Percentiles rank a stretch among this genome's conserved stretches.
These are phyloP conservation scores for Backusella parvicylindrica DNA, from an alignment of 192 early-diverging fungal species.

Conservation along the genomic window DNA sequence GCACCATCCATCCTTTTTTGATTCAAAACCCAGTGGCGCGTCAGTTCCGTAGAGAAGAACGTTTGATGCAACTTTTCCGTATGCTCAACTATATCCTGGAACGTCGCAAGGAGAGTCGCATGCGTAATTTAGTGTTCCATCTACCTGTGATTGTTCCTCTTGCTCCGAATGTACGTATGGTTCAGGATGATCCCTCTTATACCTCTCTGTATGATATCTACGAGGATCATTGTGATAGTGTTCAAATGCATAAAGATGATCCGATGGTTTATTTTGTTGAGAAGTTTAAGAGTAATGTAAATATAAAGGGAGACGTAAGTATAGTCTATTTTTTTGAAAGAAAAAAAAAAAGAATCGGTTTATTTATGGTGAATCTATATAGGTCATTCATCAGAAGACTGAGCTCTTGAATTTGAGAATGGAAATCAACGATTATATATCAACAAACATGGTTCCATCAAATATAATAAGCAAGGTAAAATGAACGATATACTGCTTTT, in stretches of 20 bases:
- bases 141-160: conserved; percentile 91
- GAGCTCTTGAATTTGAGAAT: conserved; percentile 77
- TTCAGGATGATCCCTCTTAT: conserved; percentile 90
- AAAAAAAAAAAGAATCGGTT: background rate
- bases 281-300: conserved; percentile 64
- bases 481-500: too few relatives aligned
- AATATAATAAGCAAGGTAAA: conserved; percentile 77
- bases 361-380: background rate
- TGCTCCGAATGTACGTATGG: conserved; percentile 86
- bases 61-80: conserved; percentile 92
- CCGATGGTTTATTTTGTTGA: conserved; percentile 81
- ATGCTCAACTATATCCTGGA: conserved; percentile 87
- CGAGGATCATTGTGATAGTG: conserved; percentile 77
- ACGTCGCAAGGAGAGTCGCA: conserved; percentile 75
- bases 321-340: background rate
- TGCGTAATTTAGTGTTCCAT: conserved; percentile 77
- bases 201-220: conserved; percentile 92
- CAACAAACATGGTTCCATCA: conserved; percentile 79
- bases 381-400: conserved; percentile 43
- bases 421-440: conserved; percentile 87
- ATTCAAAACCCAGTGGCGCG: conserved; percentile 90
- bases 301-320: conserved; percentile 55
- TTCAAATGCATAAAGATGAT: conserved; percentile 81
- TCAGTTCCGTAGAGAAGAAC: conserved; percentile 92
- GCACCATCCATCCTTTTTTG: conserved; percentile 85